Evolutionary conservation across 2,329 filamentous ascomycete genomes (phyloP).

Genomic region (Polychaeton citri): DNA sequence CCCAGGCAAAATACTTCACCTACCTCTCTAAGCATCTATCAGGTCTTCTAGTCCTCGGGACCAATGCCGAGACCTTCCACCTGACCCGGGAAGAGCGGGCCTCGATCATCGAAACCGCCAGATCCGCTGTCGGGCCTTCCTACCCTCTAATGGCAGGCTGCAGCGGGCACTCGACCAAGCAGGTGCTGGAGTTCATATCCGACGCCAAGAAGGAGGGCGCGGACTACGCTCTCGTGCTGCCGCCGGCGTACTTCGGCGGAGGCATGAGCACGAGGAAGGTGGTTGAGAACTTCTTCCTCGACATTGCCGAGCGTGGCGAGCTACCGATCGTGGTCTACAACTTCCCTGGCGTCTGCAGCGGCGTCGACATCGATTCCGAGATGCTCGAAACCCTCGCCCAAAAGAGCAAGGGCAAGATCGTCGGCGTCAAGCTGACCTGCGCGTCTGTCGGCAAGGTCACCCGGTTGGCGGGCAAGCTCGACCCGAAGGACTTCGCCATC

Average conservation of each 20-base stretch:
- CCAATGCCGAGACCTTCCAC: constrained; percentile 34
- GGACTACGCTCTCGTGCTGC: constrained; percentile 30
- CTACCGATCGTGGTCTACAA: constrained; percentile 60
- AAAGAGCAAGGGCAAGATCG: constrained; percentile 45
- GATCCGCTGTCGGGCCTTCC: constrained; percentile 27
- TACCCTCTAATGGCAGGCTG: constrained; percentile 33
- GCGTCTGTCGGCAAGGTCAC: constrained; percentile 63
- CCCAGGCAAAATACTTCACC: constrained; percentile 30
- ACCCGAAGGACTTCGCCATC: constrained; percentile 46
- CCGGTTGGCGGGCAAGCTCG: constrained; percentile 40
- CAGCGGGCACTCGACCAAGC: constrained; percentile 29
- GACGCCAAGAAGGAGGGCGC: constrained; percentile 30
- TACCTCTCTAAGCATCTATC: constrained; percentile 31
- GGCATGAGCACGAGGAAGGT: constrained; percentile 27
- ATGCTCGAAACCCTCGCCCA: constrained; percentile 44
- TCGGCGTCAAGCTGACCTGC: constrained; percentile 59
- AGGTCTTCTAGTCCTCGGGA: constrained; percentile 33
- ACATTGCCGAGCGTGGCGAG: constrained; percentile 44
- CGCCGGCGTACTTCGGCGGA: constrained; percentile 32
- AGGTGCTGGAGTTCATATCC: constrained; percentile 29
- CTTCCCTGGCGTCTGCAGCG: constrained; percentile 54
- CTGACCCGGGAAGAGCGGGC: constrained; percentile 31
- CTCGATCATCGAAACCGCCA: constrained; percentile 25
- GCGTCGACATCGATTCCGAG: constrained; percentile 55
- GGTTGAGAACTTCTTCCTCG: constrained; percentile 28